phyloP scores from a whole-genome alignment of 306 rosid genomes.

The Mimosa bimucronata region DNA sequence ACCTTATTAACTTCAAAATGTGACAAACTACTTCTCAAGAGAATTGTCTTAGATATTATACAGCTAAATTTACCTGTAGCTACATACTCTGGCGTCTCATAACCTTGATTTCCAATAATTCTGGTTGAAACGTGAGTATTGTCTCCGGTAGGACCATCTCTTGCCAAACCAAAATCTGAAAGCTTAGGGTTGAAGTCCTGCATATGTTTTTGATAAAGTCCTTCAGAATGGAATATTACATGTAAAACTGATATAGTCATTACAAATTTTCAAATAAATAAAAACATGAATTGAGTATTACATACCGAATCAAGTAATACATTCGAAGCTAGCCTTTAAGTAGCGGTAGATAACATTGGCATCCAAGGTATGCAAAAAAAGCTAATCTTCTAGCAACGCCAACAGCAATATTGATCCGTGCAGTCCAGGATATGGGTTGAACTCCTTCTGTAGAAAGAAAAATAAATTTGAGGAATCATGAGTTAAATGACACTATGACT shows the following conservation, averaged over 20 bases:
- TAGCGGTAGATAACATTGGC: conserved; percentile 89
- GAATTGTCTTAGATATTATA: not conserved
- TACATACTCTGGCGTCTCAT: conserved; percentile 95
- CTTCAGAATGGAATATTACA: conserved; percentile 35
- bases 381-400: conserved; percentile 78
- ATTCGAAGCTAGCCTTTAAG: conserved; percentile 93
- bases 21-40: conserved; percentile 9
- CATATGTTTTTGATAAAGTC: conserved; percentile 22
- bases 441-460: conserved; percentile 69
- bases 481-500: conserved; percentile 1
- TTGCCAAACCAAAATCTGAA: conserved; percentile 95
- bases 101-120: conserved; percentile 88
- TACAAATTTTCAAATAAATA: too few species aligned
- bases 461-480: conserved; percentile 9
- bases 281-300: not conserved
- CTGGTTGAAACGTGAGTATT: conserved; percentile 96
- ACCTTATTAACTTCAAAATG: not conserved
- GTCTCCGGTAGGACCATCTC: conserved; percentile 98
- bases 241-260: too few species aligned
- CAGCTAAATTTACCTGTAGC: conserved; percentile 74
- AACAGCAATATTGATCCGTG: conserved; percentile 71
- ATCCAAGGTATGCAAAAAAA: conserved; percentile 71
- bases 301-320: conserved; percentile 81
- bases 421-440: conserved; percentile 78
- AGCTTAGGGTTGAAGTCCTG: conserved; percentile 87